Evolutionary conservation across 805 yeast genomes (phyloP).

Genomic region (Ogataea nonfermentans): DNA sequence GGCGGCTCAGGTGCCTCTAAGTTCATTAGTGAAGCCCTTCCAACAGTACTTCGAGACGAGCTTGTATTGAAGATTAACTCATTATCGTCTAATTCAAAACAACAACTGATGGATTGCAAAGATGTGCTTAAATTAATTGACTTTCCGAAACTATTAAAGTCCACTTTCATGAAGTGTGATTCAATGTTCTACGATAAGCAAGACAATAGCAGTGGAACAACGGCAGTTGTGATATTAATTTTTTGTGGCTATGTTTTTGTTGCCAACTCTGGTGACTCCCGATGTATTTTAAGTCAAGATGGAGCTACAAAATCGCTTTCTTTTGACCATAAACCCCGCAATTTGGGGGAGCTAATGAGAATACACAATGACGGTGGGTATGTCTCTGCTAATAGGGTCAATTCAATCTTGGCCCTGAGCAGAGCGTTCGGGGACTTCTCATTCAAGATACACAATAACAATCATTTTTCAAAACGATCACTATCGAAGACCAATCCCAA

Average conservation of each 20-base stretch:
- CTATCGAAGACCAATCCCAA: slow-evolving; percentile 17
- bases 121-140: slow-evolving; percentile 25
- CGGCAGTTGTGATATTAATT: slow-evolving; percentile 47
- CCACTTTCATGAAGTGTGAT: slow-evolving; percentile 47
- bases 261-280: slow-evolving; percentile 76
- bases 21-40: slow-evolving; percentile 45
- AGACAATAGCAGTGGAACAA: slow-evolving; percentile 49
- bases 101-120: slow-evolving; percentile 10
- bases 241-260: slow-evolving; percentile 47
- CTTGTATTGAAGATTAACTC: slow-evolving; percentile 17
- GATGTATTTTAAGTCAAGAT: slow-evolving; percentile 54
- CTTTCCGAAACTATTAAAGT: slow-evolving; percentile 36
- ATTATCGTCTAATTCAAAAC: slow-evolving; percentile 18
- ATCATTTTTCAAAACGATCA: slow-evolving; percentile 25
- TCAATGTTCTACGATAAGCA: slow-evolving; percentile 38
- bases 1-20: slow-evolving; percentile 68
- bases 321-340: slow-evolving; percentile 63
- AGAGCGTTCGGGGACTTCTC: slow-evolving; percentile 68
- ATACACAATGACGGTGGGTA: slow-evolving; percentile 59
- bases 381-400: slow-evolving; percentile 59
- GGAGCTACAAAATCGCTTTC: slow-evolving; percentile 61
- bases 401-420: slow-evolving; percentile 55
- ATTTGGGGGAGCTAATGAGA: slow-evolving; percentile 56
- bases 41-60: slow-evolving; percentile 21
- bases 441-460: slow-evolving; percentile 40